Base-by-base conservation (phyloP, 2,329 filamentous ascomycete species). In the Fusarium sp. region DNA sequence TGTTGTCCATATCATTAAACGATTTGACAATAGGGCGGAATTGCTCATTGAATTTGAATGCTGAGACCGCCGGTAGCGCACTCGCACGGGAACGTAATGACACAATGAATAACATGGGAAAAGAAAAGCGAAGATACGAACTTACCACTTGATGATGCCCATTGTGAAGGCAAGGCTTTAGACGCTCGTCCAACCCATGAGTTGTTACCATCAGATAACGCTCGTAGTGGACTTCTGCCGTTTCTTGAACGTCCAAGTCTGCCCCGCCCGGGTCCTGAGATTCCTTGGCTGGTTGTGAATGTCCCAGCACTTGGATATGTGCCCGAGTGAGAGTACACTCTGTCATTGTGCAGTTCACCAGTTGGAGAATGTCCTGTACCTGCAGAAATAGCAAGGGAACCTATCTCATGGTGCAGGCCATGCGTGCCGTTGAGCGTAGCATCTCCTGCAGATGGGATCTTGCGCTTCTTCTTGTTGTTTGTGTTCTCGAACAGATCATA, bases 401-500 rank as follows among this genome's bases (percentile, higher is more conserved):
- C 88, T 83, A 74, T 88, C 32, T 79, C 78, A 48, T 65, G 70
- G 38, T 73, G 74, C 17, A 77, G 58, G 15, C 65, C 69, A 62
- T 85, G 83, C 8, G 76, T 73, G 4, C 79, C 78, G 49, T 80
- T 81, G 20, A 84, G 70, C 5, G 78, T 86, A 15, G 89, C 83
- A 72, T 92, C 91, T 19, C 92, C 91, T 11, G 93, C 93, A 0
- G 94, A 94, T 1, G 96, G 96, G 36, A 99, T 98, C 81, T 99
- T 99, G 70, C 96, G 88, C 80, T 99, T 98, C 83, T 98, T 99
- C 81, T 99, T 99, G 77, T 99, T 99, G 78, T 97, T 98, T 34
- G 93, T 97, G 74, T 98, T 98, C 79, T 99, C 96, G 73, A 97
- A 97, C 8, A 93, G 96, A 78, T 99, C 96, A 77, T 98, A 98